Conservation (phyloP, 352 stramenopile genomes). For the Phytophthora colocasiae region DNA sequence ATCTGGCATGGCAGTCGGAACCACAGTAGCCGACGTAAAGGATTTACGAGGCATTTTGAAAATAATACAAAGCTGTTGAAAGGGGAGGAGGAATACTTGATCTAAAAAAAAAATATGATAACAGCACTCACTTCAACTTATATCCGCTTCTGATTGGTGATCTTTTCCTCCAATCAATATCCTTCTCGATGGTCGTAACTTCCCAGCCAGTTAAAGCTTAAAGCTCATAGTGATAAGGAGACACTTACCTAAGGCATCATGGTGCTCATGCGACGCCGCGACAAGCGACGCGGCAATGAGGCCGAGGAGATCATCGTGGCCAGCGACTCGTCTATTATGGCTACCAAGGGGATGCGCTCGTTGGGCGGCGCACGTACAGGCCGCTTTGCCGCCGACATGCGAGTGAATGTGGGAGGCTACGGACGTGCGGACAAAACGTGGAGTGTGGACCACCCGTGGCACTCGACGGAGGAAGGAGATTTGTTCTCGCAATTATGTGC, state of each 20-base stretch:
- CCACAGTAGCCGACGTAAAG: background rate
- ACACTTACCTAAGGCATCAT: constrained; percentile 39
- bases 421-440: constrained; percentile 81
- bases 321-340: constrained; percentile 68
- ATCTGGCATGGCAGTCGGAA: background rate
- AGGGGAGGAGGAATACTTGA: background rate
- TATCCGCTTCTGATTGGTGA: background rate
- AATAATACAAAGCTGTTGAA: background rate
- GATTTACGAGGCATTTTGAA: background rate
- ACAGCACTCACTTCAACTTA: constrained; percentile 4
- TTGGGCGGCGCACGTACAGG: constrained; percentile 57
- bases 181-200: constrained; percentile 1
- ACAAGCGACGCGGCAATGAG: constrained; percentile 77
- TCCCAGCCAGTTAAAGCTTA: constrained; percentile 17
- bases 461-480: constrained; percentile 61
- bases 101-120: no score
- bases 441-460: constrained; percentile 82
- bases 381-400: constrained; percentile 84
- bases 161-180: constrained; percentile 15
- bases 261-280: constrained; percentile 74
- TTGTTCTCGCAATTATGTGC: constrained; percentile 55
- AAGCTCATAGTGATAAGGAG: no score
- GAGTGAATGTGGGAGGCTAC: constrained; percentile 73
- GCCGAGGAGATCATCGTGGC: constrained; percentile 63
- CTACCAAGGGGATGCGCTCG: constrained; percentile 74